Percentiles rank a stretch among this genome's conserved stretches.
phyloP scores from a whole-genome alignment of 106 monocot genomes.

The Platanthera zijinensis region DNA sequence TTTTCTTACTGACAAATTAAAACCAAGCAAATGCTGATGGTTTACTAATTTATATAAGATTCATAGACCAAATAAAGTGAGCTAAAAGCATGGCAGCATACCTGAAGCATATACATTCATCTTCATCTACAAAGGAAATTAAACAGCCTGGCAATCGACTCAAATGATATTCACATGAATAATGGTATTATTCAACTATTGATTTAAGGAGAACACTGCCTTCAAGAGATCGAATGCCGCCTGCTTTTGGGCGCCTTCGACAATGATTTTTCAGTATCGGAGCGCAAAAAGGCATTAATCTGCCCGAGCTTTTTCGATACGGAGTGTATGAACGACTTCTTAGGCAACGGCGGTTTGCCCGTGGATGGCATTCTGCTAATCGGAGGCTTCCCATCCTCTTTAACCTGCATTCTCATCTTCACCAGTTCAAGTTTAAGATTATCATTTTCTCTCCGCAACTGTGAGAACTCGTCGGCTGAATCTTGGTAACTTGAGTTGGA shows the following conservation, averaged over 20 bases:
- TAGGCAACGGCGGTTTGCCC: slow-evolving; percentile 55
- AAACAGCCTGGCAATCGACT: not conserved
- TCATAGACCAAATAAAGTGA: not conserved
- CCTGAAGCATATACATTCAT: not conserved
- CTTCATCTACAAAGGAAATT: not conserved
- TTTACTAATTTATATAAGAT: not conserved
- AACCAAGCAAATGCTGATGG: not conserved
- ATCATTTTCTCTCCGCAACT: slow-evolving; percentile 61
- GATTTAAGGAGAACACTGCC: not conserved
- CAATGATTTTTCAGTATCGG: slow-evolving; percentile 20
- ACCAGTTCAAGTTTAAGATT: slow-evolving; percentile 58
- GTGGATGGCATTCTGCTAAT: slow-evolving; percentile 8
- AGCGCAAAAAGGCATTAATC: slow-evolving; percentile 45
- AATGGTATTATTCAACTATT: not conserved
- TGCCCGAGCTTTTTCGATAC: slow-evolving; percentile 79
- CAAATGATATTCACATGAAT: not conserved
- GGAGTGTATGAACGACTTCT: slow-evolving; percentile 60
- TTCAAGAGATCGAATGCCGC: slow-evolving; percentile 79
- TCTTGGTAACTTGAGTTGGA: not conserved
- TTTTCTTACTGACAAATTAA: too few relatives aligned
- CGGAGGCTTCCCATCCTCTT: slow-evolving; percentile 19
- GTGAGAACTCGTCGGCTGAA: slow-evolving; percentile 39
- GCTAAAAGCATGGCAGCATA: not conserved
- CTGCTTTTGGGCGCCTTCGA: slow-evolving; percentile 50
- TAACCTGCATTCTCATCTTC: slow-evolving; percentile 42